Conservation (phyloP, 2,329 filamentous ascomycete species). For the Penicillium occitanis region DNA sequence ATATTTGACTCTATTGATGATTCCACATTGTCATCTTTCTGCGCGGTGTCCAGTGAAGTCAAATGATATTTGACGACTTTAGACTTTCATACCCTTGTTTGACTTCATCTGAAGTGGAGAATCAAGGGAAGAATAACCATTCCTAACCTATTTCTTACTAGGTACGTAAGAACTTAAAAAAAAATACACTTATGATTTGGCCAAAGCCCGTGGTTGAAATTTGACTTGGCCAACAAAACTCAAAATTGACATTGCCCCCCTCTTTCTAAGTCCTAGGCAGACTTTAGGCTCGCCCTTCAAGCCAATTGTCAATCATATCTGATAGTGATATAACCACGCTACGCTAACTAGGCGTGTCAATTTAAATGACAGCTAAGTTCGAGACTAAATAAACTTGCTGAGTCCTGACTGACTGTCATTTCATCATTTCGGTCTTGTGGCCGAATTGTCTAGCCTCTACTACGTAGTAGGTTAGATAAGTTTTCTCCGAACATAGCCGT, state of each 20-base stretch:
- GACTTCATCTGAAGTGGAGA: not conserved
- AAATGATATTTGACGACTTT: not conserved
- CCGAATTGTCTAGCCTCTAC: not conserved
- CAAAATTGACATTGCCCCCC: not conserved
- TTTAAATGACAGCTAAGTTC: not conserved
- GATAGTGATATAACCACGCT: not conserved
- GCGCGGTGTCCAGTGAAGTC: not conserved
- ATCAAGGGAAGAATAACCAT: not conserved
- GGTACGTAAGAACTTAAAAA: not conserved
- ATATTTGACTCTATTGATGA: not conserved
- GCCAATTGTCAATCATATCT: conserved; percentile 3
- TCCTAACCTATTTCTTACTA: not conserved
- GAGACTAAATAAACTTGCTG: not conserved
- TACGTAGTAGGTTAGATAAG: too few relatives aligned
- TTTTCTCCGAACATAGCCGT: not conserved
- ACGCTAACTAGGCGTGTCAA: not conserved
- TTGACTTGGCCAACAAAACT: not conserved
- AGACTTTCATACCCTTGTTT: not conserved
- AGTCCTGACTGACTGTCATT: not conserved
- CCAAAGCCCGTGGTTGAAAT: not conserved
- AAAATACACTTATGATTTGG: not conserved
- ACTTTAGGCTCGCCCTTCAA: not conserved
- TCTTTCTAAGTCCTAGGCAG: not conserved
- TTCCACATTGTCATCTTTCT: not conserved
- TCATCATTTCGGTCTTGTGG: not conserved